A percentile compares a stretch with the other conserved stretches of the same genome.
Evolutionary conservation across 2,329 filamentous ascomycete species (phyloP).

Genomic region (Lachnellula cervina): DNA sequence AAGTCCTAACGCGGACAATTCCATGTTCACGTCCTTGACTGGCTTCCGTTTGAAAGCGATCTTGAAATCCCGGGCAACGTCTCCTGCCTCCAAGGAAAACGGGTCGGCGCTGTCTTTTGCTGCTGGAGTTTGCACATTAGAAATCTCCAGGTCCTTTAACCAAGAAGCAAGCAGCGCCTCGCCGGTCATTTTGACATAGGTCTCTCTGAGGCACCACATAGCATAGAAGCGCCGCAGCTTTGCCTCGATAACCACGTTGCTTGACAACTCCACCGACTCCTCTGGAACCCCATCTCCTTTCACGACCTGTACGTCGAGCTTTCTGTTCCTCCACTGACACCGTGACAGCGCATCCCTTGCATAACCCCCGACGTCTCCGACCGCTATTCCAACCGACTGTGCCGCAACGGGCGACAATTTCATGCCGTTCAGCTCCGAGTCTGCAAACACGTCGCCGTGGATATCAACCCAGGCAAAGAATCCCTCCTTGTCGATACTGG

Average conservation of each 20-base stretch:
- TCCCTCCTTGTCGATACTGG: constrained; percentile 52
- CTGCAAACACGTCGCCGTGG: constrained; percentile 65
- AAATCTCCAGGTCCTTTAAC: constrained; percentile 67
- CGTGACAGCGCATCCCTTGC: constrained; percentile 20
- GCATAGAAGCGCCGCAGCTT: constrained; percentile 70
- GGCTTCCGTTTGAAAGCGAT: constrained; percentile 24
- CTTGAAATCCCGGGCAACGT: constrained; percentile 15
- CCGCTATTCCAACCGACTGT: constrained; percentile 5
- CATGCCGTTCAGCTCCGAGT: constrained; percentile 57
- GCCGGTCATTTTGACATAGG: constrained; percentile 78
- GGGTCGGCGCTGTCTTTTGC: constrained; percentile 8
- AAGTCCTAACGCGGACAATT: constrained; percentile 24
- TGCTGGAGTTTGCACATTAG: constrained; percentile 41
- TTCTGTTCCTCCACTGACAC: constrained; percentile 23
- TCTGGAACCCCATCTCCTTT: constrained; percentile 3
- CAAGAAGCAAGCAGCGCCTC: constrained; percentile 71
- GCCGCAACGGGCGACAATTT: constrained; percentile 36
- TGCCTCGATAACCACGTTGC: constrained; percentile 44
- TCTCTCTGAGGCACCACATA: constrained; percentile 74
- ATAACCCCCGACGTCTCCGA: constrained; percentile 8
- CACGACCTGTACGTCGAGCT: constrained; percentile 12
- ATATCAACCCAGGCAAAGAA: constrained; percentile 66
- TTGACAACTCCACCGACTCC: constrained; percentile 25
- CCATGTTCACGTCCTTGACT: constrained; percentile 28
- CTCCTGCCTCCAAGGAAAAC: constrained; percentile 20